Evolutionary conservation across 805 yeast genomes (phyloP), one percentile per base, ranked within the genome.

Genomic region (Lipomyces anomalus): DNA sequence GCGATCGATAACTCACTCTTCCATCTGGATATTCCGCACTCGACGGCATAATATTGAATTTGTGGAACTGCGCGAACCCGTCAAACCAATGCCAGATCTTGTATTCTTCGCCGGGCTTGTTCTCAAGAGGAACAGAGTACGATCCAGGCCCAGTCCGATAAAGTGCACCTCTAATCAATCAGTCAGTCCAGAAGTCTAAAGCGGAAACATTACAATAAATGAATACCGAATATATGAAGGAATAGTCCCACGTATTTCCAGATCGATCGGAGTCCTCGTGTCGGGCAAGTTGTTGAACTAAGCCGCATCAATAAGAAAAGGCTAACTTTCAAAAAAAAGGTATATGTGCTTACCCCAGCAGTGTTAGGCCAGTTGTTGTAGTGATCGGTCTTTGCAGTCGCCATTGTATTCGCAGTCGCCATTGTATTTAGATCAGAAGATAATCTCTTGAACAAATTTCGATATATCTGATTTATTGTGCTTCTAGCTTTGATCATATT

Each of bases 41-140:
- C 22, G 46, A 42, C 6, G 46, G 42, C n/a, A 34, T 16, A 6
- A 43, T 18, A 9, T 43, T 38, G 22, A 43, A 43, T 16, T 38
- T 37, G 36, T 43, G 46, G 18, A 16, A 17, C 18, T 43, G 46
- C 2, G 42, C 29, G 16, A 43, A 43, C 11, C 46, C 46, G 20
- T 43, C 46, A 21, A 43, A 43, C 46, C 46, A 43, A 26, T 43
- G 46, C 23, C 23, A 30, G 7, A 43, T 28, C n/a, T 43, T 43
- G 38, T 17, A 43, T n/a, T 28, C 23, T 13, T 29, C 24, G 21
- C 43, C 43, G 35, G 45, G 45, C 16, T 38, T 38, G 7, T 37
- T 37, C 29, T 36, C 34, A 22, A 38, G 28, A 26, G 46, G 46
- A 4, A 43, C 46, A n/a, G 41, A 38, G 28, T 43, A 43, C 29